Base-by-base conservation (phyloP, 2,329 filamentous ascomycete genomes). In the Paecilomyces fulvus region DNA sequence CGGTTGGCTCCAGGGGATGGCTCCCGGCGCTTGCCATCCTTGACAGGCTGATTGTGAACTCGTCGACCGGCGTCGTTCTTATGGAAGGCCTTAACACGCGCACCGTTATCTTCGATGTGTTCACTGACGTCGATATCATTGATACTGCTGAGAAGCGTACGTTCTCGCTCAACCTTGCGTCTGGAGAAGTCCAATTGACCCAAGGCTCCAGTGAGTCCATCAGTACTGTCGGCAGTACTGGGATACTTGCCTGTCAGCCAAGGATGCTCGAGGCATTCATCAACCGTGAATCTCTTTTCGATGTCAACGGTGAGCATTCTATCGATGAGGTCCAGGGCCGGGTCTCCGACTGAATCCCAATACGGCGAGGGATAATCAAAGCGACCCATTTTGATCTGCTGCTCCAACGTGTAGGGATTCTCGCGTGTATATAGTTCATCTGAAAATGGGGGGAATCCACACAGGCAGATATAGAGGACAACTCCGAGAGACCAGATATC, bases 401-500 rank as follows among this genome's bases (percentile, higher is more conserved):
- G 87, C 1, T 88, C 88, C 49, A 97, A 79, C 0, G 82, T 90
- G 69, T 90, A 96, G 1, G 94, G 94, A 62, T 92, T 94, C 49
- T 95, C 86, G 33, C 75, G 75, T 0, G 85, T 86, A 73, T 86
- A 89, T 0, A 97, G 83, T 73, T 99, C 94, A 66, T 99, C 94
- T 0, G 90, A 95, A 74, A 99, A 99, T 0, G 94, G 94, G 3
- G 92, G 94, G 67, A 97, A 97, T 33, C 94, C 94, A 69, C 94
- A 97, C 4, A 97, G 82, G 69, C 91, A 96, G 65, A 97, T 97
- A 74, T 97, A 99, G 23, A 99, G 80, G 3, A 99, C 92, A 2
- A 99, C 94, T n/a, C 94, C 94, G 0, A 97, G 80, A 1, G 92
- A 96, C 94, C 94, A 97, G 48, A 97, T 81, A 70, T 99, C 94